Evolutionary conservation across 768 basidiomycete genomes (phyloP), one percentile per base, ranked within the genome.

Genomic region (Tricholoma bakamatsutake): DNA sequence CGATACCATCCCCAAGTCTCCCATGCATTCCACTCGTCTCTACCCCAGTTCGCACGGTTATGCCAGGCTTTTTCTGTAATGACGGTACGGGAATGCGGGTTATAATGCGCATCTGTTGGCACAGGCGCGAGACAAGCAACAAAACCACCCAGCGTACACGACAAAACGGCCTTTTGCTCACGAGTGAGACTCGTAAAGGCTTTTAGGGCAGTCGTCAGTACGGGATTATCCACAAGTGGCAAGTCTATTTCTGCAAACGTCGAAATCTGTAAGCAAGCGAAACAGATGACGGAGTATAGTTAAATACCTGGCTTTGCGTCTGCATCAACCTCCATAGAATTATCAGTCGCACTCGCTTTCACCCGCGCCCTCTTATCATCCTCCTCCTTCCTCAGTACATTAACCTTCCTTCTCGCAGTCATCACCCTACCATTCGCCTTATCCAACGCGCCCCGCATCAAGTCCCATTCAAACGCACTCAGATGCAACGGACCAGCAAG

Each of bases 1-100:
- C 88, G 76, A 62, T 89, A 94, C 93, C 93, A 95, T 2, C 88
- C 85, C 87, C 90, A 93, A 0, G 86, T 89, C 71, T 90, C 85
- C 91, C 90, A 93, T 1, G 80, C 76, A 64, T 80, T 80, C 93
- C 93, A 95, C 53, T 88, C 85, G 27, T 83, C 81, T 35, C 81
- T 77, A 18, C 76, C 76, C 90, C 90, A 93, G 30, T 73, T 78
- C 1, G 74, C 76, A 21, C 89, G 85, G 42, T 80, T 80, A 33
- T 82, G 76, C 92, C 91, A 93, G 0, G 83, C 80, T 4, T 78
- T 73, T 61, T 84, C 82, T 3, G 77, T 76, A 28, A 93, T 79
- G 35, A 91, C 81, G 21, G 72, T 73, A 17, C 76, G 73, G 1
- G 83, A 72, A 53, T 77, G 71, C 2, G 78, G 73, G 56, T 80